Percentiles rank a stretch among this genome's conserved stretches.
Conservation (phyloP, 1,139 yeast species). For the Casaregolazyma lundiana region DNA sequence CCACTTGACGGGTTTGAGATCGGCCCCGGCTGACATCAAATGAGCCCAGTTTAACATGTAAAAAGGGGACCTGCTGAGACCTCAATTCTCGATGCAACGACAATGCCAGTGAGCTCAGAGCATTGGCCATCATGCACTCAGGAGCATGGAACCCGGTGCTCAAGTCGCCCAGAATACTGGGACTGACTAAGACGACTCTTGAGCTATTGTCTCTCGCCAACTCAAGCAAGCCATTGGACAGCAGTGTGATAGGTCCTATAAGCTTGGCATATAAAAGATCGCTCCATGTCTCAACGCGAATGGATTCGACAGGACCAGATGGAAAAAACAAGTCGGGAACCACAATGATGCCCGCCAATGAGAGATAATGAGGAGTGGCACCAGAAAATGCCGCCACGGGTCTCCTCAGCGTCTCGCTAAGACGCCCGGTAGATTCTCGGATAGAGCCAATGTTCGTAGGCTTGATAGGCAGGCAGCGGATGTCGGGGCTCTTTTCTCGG, state of each 20-base stretch:
- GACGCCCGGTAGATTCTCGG: conserved; percentile 37
- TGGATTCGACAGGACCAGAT: conserved; percentile 61
- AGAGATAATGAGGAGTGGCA: conserved; percentile 49
- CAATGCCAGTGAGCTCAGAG: conserved; percentile 36
- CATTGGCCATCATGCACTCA: conserved; percentile 35
- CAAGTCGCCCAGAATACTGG: conserved; percentile 36
- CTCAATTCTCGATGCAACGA: conserved; percentile 37
- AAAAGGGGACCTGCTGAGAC: conserved; percentile 25
- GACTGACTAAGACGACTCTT: conserved; percentile 35
- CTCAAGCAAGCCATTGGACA: conserved; percentile 54
- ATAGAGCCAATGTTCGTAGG: conserved; percentile 37
- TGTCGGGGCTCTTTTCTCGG: conserved; percentile 50
- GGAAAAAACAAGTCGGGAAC: conserved; percentile 65
- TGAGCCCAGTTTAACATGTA: conserved; percentile 36
- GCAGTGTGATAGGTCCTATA: conserved; percentile 46
- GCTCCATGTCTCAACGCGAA: conserved; percentile 52
- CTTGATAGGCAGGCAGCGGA: conserved; percentile 50
- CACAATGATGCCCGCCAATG: conserved; percentile 54
- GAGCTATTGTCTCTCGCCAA: conserved; percentile 48
- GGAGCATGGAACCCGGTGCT: conserved; percentile 41
- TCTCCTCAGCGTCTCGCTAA: conserved; percentile 39
- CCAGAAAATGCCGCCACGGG: conserved; percentile 47
- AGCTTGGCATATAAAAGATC: conserved; percentile 44
- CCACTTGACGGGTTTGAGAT: conserved; percentile 30
- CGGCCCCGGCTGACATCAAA: conserved; percentile 33